Evolutionary conservation across 2,329 filamentous ascomycete genomes (phyloP), one percentile per base, ranked within the genome.

Genomic region (Epichloe typhina): DNA sequence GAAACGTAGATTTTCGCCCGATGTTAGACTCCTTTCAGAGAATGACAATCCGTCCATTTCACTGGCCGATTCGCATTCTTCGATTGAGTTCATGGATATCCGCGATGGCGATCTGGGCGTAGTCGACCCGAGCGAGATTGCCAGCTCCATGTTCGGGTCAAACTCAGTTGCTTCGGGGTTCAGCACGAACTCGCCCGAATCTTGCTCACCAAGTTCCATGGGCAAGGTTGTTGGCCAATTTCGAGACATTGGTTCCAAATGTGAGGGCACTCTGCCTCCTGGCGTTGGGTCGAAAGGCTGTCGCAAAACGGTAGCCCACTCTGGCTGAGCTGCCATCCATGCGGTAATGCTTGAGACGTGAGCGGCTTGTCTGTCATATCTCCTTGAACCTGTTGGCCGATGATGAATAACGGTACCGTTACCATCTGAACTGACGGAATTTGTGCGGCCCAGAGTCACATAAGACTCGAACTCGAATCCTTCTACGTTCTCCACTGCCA

Each of bases 121-220:
- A 6, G 35, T 36, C 9, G 43, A 47, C 5, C 9, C 51, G 13
- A 31, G 15, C 33, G 51, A 50, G 4, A 47, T 50, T 42, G 15
- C 37, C 33, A 43, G 40, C n/a, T 46, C 31, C 4, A 33, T 12
- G 7, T 37, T 12, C 2, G 52, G 52, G 5, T 46, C 37, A 43
- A 56, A 56, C 17, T 49, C 51, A 1, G 37, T 31, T 9, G 55
- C 53, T 17, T 49, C 41, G 19, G 55, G 55, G 35, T 56, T 50
- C 9, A 54, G 44, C 23, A 23, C 17, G 42, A 52, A 47, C 11
- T 5, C n/a, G 39, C 13, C 8, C 9, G 13, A 39, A 11, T 8
- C 3, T 38, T 17, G n/a, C 9, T n/a, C 19, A 31, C 15, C 7
- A n/a, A 17, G 15, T 4, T 40, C 4, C 26, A 31, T 44, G 23